phyloP scores from a whole-genome alignment of 2,329 filamentous ascomycete genomes.

The Coniochaeta hoffmannii region DNA sequence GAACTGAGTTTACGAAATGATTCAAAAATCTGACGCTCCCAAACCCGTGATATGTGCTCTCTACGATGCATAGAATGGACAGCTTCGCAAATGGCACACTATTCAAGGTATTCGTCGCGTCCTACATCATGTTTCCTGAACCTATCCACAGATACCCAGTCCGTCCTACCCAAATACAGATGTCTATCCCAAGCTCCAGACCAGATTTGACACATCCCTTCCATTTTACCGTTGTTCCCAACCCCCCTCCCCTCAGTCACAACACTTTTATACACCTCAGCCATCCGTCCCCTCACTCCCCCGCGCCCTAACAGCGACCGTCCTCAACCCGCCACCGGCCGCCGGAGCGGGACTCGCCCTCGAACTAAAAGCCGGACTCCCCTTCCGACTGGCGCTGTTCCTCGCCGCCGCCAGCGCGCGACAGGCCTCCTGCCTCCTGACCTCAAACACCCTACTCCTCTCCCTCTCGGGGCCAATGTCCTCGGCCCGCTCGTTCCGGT shows the following conservation, averaged over 20 bases:
- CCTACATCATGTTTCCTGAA: too few species aligned
- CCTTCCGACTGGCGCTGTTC: slow-evolving; percentile 8
- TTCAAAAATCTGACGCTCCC: too few species aligned
- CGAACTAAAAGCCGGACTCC: not conserved
- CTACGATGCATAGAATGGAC: too few species aligned
- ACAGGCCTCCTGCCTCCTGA: slow-evolving; percentile 36
- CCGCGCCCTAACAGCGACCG: not conserved
- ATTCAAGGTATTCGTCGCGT: too few species aligned
- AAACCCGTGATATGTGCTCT: too few species aligned
- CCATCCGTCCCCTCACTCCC: not conserved
- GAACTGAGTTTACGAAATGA: not conserved
- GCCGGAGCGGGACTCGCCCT: not conserved
- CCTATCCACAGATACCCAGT: not conserved
- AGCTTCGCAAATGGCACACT: too few species aligned
- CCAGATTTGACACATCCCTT: not conserved
- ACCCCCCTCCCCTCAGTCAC: not conserved
- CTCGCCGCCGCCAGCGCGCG: slow-evolving; percentile 25
- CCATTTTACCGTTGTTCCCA: not conserved
- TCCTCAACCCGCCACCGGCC: not conserved
- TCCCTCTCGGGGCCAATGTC: slow-evolving; percentile 38
- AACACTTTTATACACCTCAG: not conserved
- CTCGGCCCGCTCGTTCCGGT: slow-evolving; percentile 33
- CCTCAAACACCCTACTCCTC: slow-evolving; percentile 42
- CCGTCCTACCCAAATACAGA: not conserved
- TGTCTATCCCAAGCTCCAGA: not conserved